Evolutionary conservation across 2,329 filamentous ascomycete species (phyloP).

Genomic region (Zymoseptoria passerinii): DNA sequence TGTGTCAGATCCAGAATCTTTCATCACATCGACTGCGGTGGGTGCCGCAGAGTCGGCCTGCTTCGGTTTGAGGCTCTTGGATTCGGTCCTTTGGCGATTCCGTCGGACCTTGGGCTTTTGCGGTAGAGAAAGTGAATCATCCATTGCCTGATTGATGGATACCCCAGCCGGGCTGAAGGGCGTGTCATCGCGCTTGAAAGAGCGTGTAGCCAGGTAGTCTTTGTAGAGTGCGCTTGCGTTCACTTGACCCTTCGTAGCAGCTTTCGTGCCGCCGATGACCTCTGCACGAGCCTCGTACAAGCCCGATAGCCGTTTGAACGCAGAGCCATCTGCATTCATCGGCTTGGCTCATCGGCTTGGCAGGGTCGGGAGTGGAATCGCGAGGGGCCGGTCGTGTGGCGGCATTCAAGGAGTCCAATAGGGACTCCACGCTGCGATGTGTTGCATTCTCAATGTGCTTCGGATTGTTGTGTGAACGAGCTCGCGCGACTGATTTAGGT

Average conservation of each 20-base stretch:
- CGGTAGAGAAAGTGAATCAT: neutral
- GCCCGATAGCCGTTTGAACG: neutral
- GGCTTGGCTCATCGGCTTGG: neutral
- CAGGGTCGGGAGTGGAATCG: neutral
- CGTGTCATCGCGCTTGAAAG: neutral
- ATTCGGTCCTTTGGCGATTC: neutral
- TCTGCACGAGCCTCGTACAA: neutral
- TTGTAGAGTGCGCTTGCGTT: neutral
- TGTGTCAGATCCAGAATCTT: neutral
- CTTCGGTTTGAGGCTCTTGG: neutral
- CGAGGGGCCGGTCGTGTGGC: neutral
- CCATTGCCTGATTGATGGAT: neutral
- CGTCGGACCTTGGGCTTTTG: constrained; percentile 3
- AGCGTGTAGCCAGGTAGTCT: neutral
- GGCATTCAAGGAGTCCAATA: neutral
- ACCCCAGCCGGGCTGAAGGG: neutral
- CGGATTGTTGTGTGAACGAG: neutral
- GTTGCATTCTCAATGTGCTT: neutral
- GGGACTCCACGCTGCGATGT: neutral
- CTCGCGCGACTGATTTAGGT: neutral
- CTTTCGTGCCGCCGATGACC: neutral
- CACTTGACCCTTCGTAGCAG: neutral
- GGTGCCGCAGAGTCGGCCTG: neutral
- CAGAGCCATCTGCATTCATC: neutral
- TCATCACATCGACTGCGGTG: neutral